Conservation (phyloP, 1,139 yeast species). For the Nakaseomyces glabratus region DNA sequence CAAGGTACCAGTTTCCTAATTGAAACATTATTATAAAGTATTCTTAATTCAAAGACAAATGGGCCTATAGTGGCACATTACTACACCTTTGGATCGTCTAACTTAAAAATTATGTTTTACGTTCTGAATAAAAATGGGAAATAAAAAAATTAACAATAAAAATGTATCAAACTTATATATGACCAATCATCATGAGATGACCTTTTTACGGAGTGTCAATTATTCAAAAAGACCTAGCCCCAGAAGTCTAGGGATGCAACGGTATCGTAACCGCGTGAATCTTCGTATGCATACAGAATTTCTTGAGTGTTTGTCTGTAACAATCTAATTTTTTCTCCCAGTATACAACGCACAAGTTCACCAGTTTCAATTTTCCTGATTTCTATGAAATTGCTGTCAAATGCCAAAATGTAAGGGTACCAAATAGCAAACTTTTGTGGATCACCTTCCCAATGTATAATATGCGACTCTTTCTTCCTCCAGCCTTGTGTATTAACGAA, state of each 20-base stretch:
- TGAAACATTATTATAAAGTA: too few species aligned
- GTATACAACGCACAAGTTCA: constrained; percentile 73
- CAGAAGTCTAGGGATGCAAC: constrained; percentile 88
- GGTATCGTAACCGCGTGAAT: constrained; percentile 81
- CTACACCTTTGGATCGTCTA: too few species aligned
- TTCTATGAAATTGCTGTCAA: constrained; percentile 85
- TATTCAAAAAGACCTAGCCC: too few species aligned
- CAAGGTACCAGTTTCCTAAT: too few species aligned
- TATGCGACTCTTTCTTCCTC: constrained; percentile 92
- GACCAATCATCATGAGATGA: too few species aligned
- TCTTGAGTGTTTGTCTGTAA: constrained; percentile 88
- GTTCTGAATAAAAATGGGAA: too few species aligned
- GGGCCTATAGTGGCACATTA: too few species aligned
- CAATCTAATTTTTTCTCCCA: constrained; percentile 88
- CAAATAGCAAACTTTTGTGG: constrained; percentile 89
- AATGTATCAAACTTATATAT: too few species aligned
- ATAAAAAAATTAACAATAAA: too few species aligned
- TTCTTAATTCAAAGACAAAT: too few species aligned
- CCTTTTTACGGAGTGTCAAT: too few species aligned
- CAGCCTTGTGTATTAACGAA: constrained; percentile 93
- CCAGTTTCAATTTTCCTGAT: constrained; percentile 86
- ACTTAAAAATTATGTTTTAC: too few species aligned
- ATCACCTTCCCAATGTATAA: constrained; percentile 92
- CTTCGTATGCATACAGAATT: constrained; percentile 86
- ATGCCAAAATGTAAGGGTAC: constrained; percentile 87